Conservation (phyloP, 2,329 filamentous ascomycete genomes). For the Cryphonectria nitschkei region DNA sequence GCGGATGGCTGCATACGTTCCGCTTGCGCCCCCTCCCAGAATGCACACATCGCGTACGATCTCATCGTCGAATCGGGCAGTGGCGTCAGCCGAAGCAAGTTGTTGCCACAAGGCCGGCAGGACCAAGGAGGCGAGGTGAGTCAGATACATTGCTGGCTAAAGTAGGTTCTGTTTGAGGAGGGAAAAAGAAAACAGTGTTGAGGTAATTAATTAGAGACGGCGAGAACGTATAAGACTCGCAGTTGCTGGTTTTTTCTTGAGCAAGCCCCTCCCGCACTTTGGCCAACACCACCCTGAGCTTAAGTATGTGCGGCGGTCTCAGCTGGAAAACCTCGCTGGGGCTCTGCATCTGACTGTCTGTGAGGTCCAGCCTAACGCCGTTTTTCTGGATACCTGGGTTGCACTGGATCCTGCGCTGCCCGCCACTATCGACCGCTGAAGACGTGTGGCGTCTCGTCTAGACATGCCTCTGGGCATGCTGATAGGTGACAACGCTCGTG, state of each 20-base stretch:
- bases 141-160: not conserved
- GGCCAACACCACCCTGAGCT: not conserved
- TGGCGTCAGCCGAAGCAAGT: not conserved
- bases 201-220: not conserved
- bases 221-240: not conserved
- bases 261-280: not conserved
- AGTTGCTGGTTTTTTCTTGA: not conserved
- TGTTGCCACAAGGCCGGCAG: not conserved
- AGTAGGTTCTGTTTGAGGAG: not conserved
- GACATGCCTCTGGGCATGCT: not conserved
- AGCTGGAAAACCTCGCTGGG: not conserved
- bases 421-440: not conserved
- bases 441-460: not conserved
- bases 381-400: not conserved
- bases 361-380: not conserved
- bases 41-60: not conserved
- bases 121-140: not conserved
- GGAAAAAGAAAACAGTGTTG: not conserved
- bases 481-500: not conserved
- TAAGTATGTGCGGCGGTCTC: not conserved
- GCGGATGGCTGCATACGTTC: not conserved
- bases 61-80: not conserved
- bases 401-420: not conserved
- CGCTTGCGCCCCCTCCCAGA: not conserved
- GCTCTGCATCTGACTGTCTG: not conserved